Evolutionary conservation across 768 basidiomycete genomes (phyloP), one percentile per base, ranked within the genome.

Genomic region (Rhodocollybia butyracea): DNA sequence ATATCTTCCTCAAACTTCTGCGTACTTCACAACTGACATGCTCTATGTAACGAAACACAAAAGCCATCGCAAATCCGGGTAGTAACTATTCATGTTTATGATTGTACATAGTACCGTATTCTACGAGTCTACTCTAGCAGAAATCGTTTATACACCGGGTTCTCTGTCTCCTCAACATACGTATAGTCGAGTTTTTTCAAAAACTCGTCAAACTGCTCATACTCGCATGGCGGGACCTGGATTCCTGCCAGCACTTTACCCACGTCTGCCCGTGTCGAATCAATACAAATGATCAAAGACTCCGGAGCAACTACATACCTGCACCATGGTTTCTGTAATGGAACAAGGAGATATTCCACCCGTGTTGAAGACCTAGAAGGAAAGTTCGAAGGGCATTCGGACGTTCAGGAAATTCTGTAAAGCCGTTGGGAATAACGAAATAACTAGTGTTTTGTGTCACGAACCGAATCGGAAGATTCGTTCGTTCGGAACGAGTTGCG

Each of bases 321-420:
- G 89, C 93, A 29, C 97, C 97, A 57, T 98, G 96, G 68, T 98
- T 98, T 54, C 97, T 82, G 70, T 99, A 99, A 68, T 99, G 97
- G 75, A 98, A 99, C 60, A 99, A 68, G 1, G 94, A 89, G 46
- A 99, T 92, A 69, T 95, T 98, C 94, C 95, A 98, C 24, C 85
- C 86, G 19, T 81, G 74, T 30, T 88, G 88, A 42, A 99, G 67
- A 3, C 89, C 90, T 27, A 86, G 76, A 57, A 99, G 76, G 76
- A 98, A 99, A 61, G 89, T 91, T 40, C 91, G 84, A 55, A 99
- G 75, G 3, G 96, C 97, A 2, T 86, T 88, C 0, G 94, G 95
- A 51, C 97, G 76, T 69, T 99, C 97, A 1, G 97, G 97, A 68
- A 99, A 99, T 68, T 96, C 95, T 98, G 46, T 45, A 10, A 31